These are phyloP conservation scores for Fusarium drepaniforme DNA, from an alignment of 2,329 filamentous ascomycete genomes.

Conservation along the genomic window DNA sequence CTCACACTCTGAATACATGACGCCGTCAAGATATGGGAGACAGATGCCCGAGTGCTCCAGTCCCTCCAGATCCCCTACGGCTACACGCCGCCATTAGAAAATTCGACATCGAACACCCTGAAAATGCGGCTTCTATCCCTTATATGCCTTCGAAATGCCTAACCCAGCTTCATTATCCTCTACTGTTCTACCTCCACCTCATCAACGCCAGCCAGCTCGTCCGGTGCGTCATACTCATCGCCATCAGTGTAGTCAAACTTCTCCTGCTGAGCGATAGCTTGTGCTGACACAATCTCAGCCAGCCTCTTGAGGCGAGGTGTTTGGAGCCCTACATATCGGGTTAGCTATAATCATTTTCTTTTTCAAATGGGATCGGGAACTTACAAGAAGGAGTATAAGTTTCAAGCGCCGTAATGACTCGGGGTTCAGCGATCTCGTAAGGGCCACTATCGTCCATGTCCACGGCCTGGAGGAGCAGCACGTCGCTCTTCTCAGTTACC, in stretches of 20 bases:
- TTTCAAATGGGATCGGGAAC: slow-evolving; percentile 46
- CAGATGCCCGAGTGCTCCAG: slow-evolving; percentile 24
- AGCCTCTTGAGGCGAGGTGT: slow-evolving; percentile 94
- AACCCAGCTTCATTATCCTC: slow-evolving; percentile 40
- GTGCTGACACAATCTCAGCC: slow-evolving; percentile 97
- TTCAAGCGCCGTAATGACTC: slow-evolving; percentile 95
- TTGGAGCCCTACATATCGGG: slow-evolving; percentile 80
- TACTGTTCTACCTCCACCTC: slow-evolving; percentile 55
- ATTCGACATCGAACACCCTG: slow-evolving; percentile 45
- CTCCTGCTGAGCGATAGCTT: slow-evolving; percentile 96
- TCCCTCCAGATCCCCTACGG: slow-evolving; percentile 40
- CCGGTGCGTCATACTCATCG: slow-evolving; percentile 62
- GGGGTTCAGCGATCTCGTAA: slow-evolving; percentile 97
- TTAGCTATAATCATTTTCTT: slow-evolving; percentile 46
- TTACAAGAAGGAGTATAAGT: slow-evolving; percentile 98
- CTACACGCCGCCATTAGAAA: slow-evolving; percentile 42
- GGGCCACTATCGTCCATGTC: slow-evolving; percentile 99
- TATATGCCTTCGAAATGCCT: slow-evolving; percentile 44
- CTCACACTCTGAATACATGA: slow-evolving; percentile 41
- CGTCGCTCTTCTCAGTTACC: slow-evolving; percentile 98
- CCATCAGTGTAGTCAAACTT: slow-evolving; percentile 73
- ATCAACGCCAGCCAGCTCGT: slow-evolving; percentile 64
- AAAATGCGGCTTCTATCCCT: slow-evolving; percentile 46
- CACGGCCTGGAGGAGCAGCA: slow-evolving; percentile 90
- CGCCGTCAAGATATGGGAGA: slow-evolving; percentile 37